Base-by-base conservation (phyloP, 495 filamentous ascomycete species). In the Talaromyces nanjingensis region DNA sequence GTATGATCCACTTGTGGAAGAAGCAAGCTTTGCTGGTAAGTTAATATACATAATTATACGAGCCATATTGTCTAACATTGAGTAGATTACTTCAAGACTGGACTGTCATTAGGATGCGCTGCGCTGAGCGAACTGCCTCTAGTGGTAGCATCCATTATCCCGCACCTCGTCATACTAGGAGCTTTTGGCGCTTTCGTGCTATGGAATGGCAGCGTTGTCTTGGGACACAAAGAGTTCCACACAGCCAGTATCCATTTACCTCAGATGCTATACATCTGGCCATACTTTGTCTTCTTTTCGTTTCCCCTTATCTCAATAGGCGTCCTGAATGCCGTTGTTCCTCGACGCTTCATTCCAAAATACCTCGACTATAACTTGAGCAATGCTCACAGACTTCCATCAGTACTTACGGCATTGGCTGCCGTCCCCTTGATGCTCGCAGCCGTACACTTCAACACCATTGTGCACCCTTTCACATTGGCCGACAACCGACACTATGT, bases 401-500 rank as follows among this genome's bases (percentile, higher is more conserved):
- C 70, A 20, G 6, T 78, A 12, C 31, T 74, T 24, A 68, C 81
- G 4, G 66, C 67, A 14, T 14, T 79, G 27, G 27, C 69, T 14
- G 75, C 80, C 25, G 64, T 87, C 1, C 73, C 70, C 3, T 42
- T 79, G 6, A 84, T 88, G 65, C 70, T 86, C 24, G 69, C 72
- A 4, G 79, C 89, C 9, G 84, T 96, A 25, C 82, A 86, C 65
- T 88, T 79, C 81, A 98, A 97, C 79, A 98, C 94, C 45, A 86
- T 96, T 64, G 85, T 98, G 60, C 94, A 98, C 72, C 94, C 94
- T 1, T 98, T 97, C 68, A 96, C 93, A 1, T 83, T 98, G 3
- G 94, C 94, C 31, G 94, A 98, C 72, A 98, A 98, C 75, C 81
- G 94, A 2, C 96, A 98, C 72, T 98, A 96, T 77, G 85, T 94